Conservation (phyloP, 2,329 filamentous ascomycete species). For the Pseudopyricularia cyperi region DNA sequence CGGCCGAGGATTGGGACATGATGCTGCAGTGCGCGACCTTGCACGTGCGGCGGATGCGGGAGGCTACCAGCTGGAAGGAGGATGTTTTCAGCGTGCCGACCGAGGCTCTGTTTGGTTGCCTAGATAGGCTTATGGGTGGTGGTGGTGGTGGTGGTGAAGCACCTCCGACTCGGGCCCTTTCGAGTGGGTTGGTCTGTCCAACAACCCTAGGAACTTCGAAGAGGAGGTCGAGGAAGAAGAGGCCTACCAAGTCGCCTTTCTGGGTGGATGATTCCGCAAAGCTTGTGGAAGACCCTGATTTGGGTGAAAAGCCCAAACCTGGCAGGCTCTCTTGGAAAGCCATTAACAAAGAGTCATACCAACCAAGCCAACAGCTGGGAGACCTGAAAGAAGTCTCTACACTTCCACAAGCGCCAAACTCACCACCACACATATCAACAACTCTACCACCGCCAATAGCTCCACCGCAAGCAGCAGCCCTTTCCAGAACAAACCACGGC, state of each 20-base stretch:
- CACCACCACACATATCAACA: no score
- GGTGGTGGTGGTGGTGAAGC: not conserved
- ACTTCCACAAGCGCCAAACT: slow-evolving; percentile 1
- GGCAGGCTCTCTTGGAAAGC: not conserved
- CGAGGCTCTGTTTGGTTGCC: not conserved
- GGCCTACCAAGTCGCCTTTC: slow-evolving; percentile 2
- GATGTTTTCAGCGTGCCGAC: not conserved
- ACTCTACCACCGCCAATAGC: not conserved
- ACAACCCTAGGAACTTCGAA: not conserved
- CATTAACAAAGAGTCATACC: not conserved
- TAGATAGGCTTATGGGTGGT: not conserved
- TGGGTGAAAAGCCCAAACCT: not conserved
- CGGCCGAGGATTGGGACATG: slow-evolving; percentile 20
- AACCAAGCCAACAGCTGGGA: not conserved
- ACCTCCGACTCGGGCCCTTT: not conserved
- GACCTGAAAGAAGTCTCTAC: not conserved
- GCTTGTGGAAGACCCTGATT: not conserved
- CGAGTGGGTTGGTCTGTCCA: not conserved
- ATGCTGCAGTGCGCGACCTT: slow-evolving; percentile 16
- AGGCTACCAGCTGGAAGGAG: not conserved
- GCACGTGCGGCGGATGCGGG: not conserved
- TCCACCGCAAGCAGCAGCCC: not conserved
- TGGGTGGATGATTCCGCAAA: not conserved
- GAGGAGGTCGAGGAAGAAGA: not conserved
- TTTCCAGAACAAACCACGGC: slow-evolving; percentile 11